phyloP scores from a whole-genome alignment of 2,329 filamentous ascomycete species.

The Sarocladium brachiariae region DNA sequence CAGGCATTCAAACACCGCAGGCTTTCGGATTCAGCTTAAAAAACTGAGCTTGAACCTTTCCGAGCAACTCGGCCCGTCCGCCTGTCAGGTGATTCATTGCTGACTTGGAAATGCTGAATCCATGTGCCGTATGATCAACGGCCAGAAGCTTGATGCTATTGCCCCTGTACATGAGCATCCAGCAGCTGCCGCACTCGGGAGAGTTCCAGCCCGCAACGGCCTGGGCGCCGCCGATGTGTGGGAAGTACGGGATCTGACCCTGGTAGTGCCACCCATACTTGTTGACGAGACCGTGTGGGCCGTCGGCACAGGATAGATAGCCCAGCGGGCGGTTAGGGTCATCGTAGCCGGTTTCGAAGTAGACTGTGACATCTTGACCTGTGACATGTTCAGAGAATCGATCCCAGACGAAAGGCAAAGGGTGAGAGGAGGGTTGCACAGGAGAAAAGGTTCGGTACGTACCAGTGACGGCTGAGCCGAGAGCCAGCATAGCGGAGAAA shows the following conservation, averaged over 20 bases:
- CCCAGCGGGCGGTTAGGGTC: constrained; percentile 39
- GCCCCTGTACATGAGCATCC: constrained; percentile 44
- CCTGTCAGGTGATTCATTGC: constrained; percentile 52
- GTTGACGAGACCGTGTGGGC: constrained; percentile 58
- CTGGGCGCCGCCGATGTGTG: constrained; percentile 47
- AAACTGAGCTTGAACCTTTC: constrained; percentile 44
- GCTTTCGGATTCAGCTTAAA: too few species aligned
- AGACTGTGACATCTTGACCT: too few species aligned
- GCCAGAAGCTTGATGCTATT: constrained; percentile 47
- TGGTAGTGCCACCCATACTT: constrained; percentile 53
- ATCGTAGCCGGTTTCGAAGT: constrained; percentile 69
- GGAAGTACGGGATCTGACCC: constrained; percentile 42
- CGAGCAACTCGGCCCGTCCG: constrained; percentile 40
- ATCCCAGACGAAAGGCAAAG: neutral
- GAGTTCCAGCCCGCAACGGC: constrained; percentile 51
- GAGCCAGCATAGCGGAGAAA: constrained; percentile 25
- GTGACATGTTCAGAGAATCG: too few species aligned
- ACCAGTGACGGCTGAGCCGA: constrained; percentile 30
- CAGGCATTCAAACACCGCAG: too few species aligned
- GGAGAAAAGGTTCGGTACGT: constrained; percentile 10
- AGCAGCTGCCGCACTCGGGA: constrained; percentile 52
- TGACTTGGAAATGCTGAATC: constrained; percentile 50
- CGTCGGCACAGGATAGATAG: constrained; percentile 62
- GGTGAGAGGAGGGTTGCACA: neutral
- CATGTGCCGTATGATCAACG: constrained; percentile 42